Percentiles rank a stretch among this genome's conserved stretches.
phyloP scores from a whole-genome alignment of 2,329 filamentous ascomycete species.

The Fusarium penzigii region DNA sequence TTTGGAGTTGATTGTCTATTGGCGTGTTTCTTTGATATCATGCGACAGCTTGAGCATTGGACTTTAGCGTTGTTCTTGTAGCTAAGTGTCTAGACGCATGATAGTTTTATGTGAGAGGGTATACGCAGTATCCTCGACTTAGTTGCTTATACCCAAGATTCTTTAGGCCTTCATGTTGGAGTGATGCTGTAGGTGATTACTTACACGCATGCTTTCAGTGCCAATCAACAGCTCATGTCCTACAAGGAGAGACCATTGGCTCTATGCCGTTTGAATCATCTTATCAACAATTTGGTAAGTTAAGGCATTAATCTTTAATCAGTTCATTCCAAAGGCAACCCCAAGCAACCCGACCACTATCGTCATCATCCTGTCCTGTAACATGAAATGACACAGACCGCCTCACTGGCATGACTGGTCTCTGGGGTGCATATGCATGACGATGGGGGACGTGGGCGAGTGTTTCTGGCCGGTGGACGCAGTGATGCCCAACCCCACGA shows the following conservation, averaged over 20 bases:
- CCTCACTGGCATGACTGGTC: conserved; percentile 20
- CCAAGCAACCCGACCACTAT: too few species aligned
- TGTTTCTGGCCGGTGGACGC: conserved; percentile 14
- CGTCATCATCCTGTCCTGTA: conserved; percentile 4
- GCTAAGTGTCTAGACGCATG: not conserved
- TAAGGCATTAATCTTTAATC: not conserved
- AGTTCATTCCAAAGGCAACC: not conserved
- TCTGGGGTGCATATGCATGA: conserved; percentile 17
- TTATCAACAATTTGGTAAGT: too few species aligned
- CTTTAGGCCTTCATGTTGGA: too few species aligned
- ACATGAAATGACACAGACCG: conserved; percentile 5
- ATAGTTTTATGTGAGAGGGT: not conserved
- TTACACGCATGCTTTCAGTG: too few species aligned
- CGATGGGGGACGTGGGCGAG: conserved; percentile 2
- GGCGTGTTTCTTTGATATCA: not conserved
- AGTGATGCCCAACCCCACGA: conserved; percentile 28
- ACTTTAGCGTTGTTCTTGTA: not conserved
- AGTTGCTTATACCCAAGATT: too few species aligned
- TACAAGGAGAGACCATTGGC: too few species aligned
- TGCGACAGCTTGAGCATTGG: not conserved
- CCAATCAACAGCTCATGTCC: too few species aligned
- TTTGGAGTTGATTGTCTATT: conserved; percentile 2
- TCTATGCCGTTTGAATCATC: too few species aligned
- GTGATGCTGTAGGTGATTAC: too few species aligned
- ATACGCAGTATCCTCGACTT: not conserved